Evolutionary conservation across 73 alveolate species (phyloP).

Genomic region (Uronychia binucleata): DNA sequence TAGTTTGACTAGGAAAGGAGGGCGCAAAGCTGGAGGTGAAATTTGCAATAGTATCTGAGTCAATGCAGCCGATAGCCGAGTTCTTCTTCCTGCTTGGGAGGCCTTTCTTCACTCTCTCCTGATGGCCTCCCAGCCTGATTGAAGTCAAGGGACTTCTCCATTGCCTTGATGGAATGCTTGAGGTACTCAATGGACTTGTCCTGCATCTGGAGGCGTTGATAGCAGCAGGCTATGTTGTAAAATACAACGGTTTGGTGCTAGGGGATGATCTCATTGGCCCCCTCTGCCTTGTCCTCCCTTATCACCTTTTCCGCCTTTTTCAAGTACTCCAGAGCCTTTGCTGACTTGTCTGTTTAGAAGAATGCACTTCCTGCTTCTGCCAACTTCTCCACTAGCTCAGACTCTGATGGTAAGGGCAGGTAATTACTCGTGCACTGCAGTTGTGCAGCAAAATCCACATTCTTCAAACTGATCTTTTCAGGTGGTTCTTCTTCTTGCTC

Average conservation of each 20-base stretch:
- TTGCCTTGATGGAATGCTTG: neutral
- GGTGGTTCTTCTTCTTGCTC: no score
- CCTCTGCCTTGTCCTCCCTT: neutral
- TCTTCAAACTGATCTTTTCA: neutral
- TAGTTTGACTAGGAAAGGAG: neutral
- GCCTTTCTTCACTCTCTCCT: neutral
- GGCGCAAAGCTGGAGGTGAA: neutral
- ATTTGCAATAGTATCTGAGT: neutral
- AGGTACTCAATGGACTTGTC: neutral
- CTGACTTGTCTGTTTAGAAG: neutral
- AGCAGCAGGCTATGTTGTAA: neutral
- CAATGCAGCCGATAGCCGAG: neutral
- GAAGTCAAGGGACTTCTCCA: neutral
- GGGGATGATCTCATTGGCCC: neutral
- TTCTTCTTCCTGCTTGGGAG: neutral
- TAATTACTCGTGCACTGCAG: neutral
- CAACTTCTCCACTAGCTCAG: neutral
- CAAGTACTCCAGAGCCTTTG: neutral
- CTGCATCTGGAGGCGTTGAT: neutral
- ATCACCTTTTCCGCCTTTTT: neutral
- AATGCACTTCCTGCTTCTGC: neutral
- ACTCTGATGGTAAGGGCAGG: neutral
- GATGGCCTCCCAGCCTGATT: no score
- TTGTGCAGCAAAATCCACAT: neutral
- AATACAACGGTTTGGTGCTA: neutral